Evolutionary conservation across 2,329 filamentous ascomycete genomes (phyloP).

Genomic region (Mollisia scopiformis): DNA sequence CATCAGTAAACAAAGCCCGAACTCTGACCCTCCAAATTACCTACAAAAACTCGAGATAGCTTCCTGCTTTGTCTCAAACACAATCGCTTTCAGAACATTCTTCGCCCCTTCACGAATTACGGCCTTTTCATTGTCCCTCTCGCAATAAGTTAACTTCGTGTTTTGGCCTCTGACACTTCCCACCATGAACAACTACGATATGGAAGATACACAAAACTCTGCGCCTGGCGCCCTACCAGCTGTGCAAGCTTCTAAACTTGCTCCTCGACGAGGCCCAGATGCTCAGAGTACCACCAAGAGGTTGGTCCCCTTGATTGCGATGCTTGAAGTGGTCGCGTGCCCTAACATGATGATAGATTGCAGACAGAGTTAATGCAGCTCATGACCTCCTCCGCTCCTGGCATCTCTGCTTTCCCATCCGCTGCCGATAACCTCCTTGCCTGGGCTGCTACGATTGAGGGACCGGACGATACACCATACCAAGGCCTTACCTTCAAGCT

Average conservation of each 20-base stretch:
- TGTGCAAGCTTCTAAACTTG: slow-evolving; percentile 64
- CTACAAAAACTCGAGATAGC: slow-evolving; percentile 22
- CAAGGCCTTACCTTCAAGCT: slow-evolving; percentile 88
- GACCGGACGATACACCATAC: slow-evolving; percentile 91
- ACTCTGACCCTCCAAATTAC: slow-evolving; percentile 8
- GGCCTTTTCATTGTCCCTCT: slow-evolving; percentile 11
- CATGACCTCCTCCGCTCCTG: slow-evolving; percentile 92
- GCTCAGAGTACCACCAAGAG: slow-evolving; percentile 78
- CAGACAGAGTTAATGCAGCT: slow-evolving; percentile 98
- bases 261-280: slow-evolving; percentile 61
- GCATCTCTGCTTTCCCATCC: slow-evolving; percentile 92
- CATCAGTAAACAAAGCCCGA: slow-evolving; percentile 18
- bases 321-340: background rate
- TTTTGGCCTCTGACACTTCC: slow-evolving; percentile 1
- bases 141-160: slow-evolving; percentile 4
- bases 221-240: slow-evolving; percentile 56
- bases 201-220: slow-evolving; percentile 67
- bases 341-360: slow-evolving; percentile 59
- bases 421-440: slow-evolving; percentile 86
- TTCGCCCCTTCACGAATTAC: slow-evolving; percentile 18
- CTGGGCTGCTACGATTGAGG: slow-evolving; percentile 93
- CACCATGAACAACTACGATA: slow-evolving; percentile 47
- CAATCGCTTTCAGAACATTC: slow-evolving; percentile 25
- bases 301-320: slow-evolving; percentile 46
- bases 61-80: slow-evolving; percentile 20